Base-by-base conservation (phyloP, 768 basidiomycete genomes). In the Tylopilus sp. region DNA sequence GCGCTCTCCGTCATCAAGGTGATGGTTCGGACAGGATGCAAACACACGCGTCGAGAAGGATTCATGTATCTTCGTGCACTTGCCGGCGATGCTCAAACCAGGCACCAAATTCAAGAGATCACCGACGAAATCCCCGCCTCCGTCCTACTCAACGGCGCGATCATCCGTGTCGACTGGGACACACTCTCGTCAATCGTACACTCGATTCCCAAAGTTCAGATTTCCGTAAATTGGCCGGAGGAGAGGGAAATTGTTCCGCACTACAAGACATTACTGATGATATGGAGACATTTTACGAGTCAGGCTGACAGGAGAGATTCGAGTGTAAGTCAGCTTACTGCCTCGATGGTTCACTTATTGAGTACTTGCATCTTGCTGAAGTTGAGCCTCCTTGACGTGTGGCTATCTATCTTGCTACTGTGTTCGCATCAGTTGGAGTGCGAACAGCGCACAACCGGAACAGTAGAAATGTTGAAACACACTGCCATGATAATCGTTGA, bases 341-440 rank as follows among this genome's bases (percentile, higher is more conserved):
- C 43, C 28, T 40, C 13, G n/a, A 25, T 33, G 39, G 21, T 42
- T 44, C 45, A 28, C 43, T 22, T 38, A 46, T 52, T 55, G 20
- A 58, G 20, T 44, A 10, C 8, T 55, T 28, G 21, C 41, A 33
- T 40, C 12, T 50, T 21, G 23, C 13, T 43, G 26, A 55, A 81
- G 79, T 53, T 63, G 13, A 65, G 65, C 39, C 65, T 81, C 22
- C 41, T 79, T 4, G 61, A 69, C 39, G 65, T 73, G 1, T 86
- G 85, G 85, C 73, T 79, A 53, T 74, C 78, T 0, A 71, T 86
- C 17, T 66, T 87, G n/a, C 73, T 82, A 22, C 75, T 68, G 17
- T 76, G 74, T 39, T 68, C 76, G 10, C 73, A 77, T 45, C 60
- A 78, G 11, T 71, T 73, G 1, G 72, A 77, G 49, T 71, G 63